Evolutionary conservation across 352 stramenopile genomes (phyloP), one percentile per base, ranked within the genome.

Genomic region (Phytophthora quininea): DNA sequence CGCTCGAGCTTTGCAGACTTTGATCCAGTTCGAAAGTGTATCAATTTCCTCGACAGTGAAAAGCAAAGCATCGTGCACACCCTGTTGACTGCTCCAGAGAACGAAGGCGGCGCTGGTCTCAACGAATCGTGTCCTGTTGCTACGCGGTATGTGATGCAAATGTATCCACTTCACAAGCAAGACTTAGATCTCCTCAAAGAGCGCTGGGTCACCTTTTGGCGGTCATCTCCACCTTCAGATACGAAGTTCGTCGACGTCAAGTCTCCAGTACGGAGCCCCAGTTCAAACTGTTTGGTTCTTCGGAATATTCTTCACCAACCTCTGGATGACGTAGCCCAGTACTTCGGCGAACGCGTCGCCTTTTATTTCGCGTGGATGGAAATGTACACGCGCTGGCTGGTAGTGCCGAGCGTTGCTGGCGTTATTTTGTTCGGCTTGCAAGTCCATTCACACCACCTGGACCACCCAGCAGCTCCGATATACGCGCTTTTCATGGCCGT

Each of bases 321-420:
- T 3, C 77, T 97, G 38, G 88, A 97, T 57, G 62, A 88, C 30
- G 86, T 98, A 9, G 86, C 86, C 31, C 79, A 96, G 62, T 98
- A 98, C 74, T 98, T 96, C 62, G 93, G 93, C 15, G 91, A 98
- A 57, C 84, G 86, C 5, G 70, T 97, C 12, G 92, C 90, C 19
- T 98, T 97, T 67, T 98, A 98, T 72, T 98, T 98, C 73, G 93
- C 91, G 33, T 98, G 90, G 84, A 82, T 96, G 67, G 88, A 96
- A 58, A 82, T 97, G 68, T 98, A 97, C 79, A 98, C 93, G 19
- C 83, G 77, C 15, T 96, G 92, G 88, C 85, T 98, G 4, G 49
- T 97, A 10, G 73, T 92, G 8, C 91, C 92, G 2, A 92, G 83
- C 49, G 51, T 91, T 32, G 81, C 85, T 4, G 92, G 92, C 0